Percentiles rank a stretch among this genome's conserved stretches.
These are phyloP conservation scores for Liquidambar formosana DNA, from an alignment of 164 flowering plant species.

Conservation along the genomic window DNA sequence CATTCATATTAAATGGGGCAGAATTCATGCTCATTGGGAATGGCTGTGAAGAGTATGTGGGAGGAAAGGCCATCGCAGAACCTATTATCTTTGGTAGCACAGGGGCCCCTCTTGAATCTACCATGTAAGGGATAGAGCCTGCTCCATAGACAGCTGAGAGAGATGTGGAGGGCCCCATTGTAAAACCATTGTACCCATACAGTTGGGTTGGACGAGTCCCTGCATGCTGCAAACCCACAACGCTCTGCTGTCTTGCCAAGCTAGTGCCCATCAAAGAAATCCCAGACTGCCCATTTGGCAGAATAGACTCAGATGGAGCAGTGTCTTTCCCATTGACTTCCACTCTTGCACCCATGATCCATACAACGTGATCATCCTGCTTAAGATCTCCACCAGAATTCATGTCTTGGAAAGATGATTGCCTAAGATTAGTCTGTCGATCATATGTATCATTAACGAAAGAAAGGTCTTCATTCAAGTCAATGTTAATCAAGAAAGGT, in stretches of 20 bases:
- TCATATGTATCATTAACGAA: neutral
- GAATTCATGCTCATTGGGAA: constrained; percentile 47
- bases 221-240: neutral
- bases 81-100: constrained; percentile 57
- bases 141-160: constrained; percentile 48
- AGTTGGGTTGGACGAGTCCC: neutral
- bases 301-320: neutral
- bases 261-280: neutral
- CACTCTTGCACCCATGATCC: constrained; percentile 65
- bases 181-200: constrained; percentile 27
- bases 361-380: neutral
- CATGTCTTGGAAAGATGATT: neutral
- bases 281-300: neutral
- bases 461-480: constrained; percentile 5
- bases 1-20: constrained; percentile 34
- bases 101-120: constrained; percentile 67
- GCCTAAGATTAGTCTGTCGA: neutral
- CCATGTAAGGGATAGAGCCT: constrained; percentile 54
- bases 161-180: constrained; percentile 24
- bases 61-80: constrained; percentile 35
- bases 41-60: constrained; percentile 45
- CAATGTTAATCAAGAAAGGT: neutral
- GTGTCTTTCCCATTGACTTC: constrained; percentile 23
- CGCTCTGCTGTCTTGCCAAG: neutral
- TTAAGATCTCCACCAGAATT: neutral